Conservation (phyloP, 2,329 filamentous ascomycete genomes). For the Chaetomiaceae sp. region DNA sequence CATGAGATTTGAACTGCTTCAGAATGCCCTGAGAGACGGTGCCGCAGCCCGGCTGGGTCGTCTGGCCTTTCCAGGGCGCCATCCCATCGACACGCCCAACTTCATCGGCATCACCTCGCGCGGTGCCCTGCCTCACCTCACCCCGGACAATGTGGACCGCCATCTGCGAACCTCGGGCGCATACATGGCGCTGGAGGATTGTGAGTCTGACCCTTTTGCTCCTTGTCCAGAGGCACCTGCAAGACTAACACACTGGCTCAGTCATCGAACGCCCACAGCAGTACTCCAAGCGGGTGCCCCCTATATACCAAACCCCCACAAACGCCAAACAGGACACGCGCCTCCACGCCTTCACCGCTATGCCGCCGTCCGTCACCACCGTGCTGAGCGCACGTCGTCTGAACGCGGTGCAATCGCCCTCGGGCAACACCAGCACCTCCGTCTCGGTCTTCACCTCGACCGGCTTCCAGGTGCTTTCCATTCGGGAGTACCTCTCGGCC, state of each 20-base stretch:
- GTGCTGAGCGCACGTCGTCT: slow-evolving; percentile 72
- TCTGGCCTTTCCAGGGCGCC: slow-evolving; percentile 56
- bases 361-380: slow-evolving; percentile 59
- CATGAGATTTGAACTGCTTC: slow-evolving; percentile 44
- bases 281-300: slow-evolving; percentile 38
- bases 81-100: slow-evolving; percentile 72
- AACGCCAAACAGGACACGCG: slow-evolving; percentile 31
- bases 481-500: slow-evolving; percentile 61
- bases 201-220: slow-evolving; percentile 47
- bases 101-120: slow-evolving; percentile 76
- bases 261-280: slow-evolving; percentile 47
- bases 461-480: slow-evolving; percentile 68
- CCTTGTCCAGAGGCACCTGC: not conserved
- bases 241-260: slow-evolving; percentile 26
- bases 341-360: slow-evolving; percentile 70
- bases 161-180: slow-evolving; percentile 61
- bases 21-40: slow-evolving; percentile 33
- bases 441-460: slow-evolving; percentile 80
- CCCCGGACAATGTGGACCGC: slow-evolving; percentile 71
- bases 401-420: slow-evolving; percentile 65
- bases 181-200: slow-evolving; percentile 87
- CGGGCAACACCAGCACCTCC: slow-evolving; percentile 62
- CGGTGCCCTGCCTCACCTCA: slow-evolving; percentile 79
- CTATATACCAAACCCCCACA: slow-evolving; percentile 38
- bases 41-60: slow-evolving; percentile 59